Base-by-base conservation (phyloP, 2,329 filamentous ascomycete species). In the Paradendryphiella salina region DNA sequence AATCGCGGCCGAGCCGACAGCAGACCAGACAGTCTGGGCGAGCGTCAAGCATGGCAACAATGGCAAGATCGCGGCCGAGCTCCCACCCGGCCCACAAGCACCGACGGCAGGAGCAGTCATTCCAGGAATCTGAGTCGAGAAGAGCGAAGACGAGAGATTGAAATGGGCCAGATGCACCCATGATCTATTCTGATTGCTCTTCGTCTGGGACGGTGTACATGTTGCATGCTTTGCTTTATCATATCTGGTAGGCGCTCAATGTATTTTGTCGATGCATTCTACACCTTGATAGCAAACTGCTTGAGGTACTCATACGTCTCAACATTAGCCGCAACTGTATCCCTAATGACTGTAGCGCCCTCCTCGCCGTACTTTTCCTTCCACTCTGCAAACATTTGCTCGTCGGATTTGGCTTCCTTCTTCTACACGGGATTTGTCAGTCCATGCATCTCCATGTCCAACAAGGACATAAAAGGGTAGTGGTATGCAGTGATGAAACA, bases 271-370 rank as follows among this genome's bases (percentile, higher is more conserved):
- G n/a, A n/a, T n/a, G n/a, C n/a, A n/a, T n/a, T 26, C 23, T 37
- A 45, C 11, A 45, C 14, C 72, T 83, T 82, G 66, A 90, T 79
- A 54, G 85, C 85, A 74, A 90, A 94, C 64, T 84, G 81, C 81
- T 88, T 92, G 73, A 94, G 76, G 69, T 92, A 90, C 73, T 93
- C 87, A 71, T 94, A 94, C 69, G 90, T 81, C 42, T 80, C 78
- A 39, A 89, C 76, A 65, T 90, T 92, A 46, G 82, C 85, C 54
- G 89, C 81, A 31, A 92, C 89, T 10, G 82, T 86, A 62, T 85
- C 78, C 53, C 85, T 79, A 66, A 94, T 93, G 38, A 86, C 71
- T 69, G 83, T 85, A 49, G 86, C 85, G 10, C 79, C 88, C 65
- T 90, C 81, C 38, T 85, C 80, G 28, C 89, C 89, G 64, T 82